phyloP scores from a whole-genome alignment of 1,139 yeast species.

The Saccharomycopsis crataegensis region DNA sequence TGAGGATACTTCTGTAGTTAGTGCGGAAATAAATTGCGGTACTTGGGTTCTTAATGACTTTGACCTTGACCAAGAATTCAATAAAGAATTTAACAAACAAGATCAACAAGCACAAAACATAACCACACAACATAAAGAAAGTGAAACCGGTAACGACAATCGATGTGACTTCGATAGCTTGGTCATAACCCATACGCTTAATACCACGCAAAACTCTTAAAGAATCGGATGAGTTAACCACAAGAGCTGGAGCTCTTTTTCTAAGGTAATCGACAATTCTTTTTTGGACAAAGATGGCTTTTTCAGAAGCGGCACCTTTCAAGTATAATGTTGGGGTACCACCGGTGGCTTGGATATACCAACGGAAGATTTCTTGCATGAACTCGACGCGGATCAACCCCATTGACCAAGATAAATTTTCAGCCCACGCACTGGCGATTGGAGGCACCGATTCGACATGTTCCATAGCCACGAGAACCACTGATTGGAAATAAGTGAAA shows the following conservation, averaged over 20 bases:
- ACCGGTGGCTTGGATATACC: slow-evolving; percentile 97
- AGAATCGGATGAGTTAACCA: slow-evolving; percentile 41
- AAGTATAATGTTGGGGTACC: slow-evolving; percentile 76
- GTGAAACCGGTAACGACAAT: slow-evolving; percentile 82
- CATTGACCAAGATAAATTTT: slow-evolving; percentile 85
- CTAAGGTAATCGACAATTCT: slow-evolving; percentile 38
- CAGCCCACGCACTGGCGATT: slow-evolving; percentile 75
- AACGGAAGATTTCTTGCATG: slow-evolving; percentile 79
- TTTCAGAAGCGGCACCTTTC: slow-evolving; percentile 35
- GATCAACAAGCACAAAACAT: slow-evolving; percentile 58
- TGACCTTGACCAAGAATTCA: slow-evolving; percentile 60
- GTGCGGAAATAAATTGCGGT: slow-evolving; percentile 60
- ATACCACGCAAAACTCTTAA: slow-evolving; percentile 83
- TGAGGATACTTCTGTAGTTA: slow-evolving; percentile 73
- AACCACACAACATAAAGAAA: slow-evolving; percentile 73
- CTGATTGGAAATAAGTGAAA: slow-evolving; percentile 71
- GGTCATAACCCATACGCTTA: slow-evolving; percentile 80
- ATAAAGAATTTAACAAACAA: slow-evolving; percentile 66
- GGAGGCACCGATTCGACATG: slow-evolving; percentile 71
- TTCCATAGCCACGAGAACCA: slow-evolving; percentile 65
- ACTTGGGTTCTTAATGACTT: slow-evolving; percentile 51
- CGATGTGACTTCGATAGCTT: slow-evolving; percentile 78
- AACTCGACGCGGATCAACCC: slow-evolving; percentile 78
- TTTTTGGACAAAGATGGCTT: slow-evolving; percentile 53
- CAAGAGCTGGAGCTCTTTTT: slow-evolving; percentile 46